A percentile compares a stretch with the other conserved stretches of the same genome.
These are phyloP conservation scores for Tubosaeta sp. DNA, from an alignment of 768 basidiomycete genomes.

Conservation along the genomic window DNA sequence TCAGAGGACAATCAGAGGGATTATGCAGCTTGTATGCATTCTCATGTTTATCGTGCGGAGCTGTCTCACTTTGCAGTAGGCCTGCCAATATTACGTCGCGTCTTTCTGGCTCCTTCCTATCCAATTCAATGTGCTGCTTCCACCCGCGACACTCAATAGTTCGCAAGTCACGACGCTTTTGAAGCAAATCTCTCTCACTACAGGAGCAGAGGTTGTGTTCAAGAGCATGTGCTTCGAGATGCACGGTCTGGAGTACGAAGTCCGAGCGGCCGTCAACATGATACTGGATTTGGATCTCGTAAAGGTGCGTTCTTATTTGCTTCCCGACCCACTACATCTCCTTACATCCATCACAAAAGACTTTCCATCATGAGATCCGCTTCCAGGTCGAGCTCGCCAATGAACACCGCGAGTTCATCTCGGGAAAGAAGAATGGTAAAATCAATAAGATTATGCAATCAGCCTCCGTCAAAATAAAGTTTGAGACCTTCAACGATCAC, in stretches of 20 bases:
- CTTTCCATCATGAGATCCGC: conserved; percentile 95
- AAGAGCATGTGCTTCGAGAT: conserved; percentile 98
- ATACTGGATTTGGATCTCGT: conserved; percentile 89
- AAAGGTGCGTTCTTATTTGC: conserved; percentile 50
- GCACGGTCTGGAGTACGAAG: conserved; percentile 90
- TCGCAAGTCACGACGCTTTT: conserved; percentile 80
- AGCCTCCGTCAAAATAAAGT: conserved; percentile 96
- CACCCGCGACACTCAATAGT: conserved; percentile 75
- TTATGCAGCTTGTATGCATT: conserved; percentile 86
- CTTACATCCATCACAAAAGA: conserved; percentile 36
- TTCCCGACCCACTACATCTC: not conserved
- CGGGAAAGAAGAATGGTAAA: conserved; percentile 99
- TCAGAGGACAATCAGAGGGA: conserved; percentile 85
- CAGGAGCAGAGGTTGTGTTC: conserved; percentile 93
- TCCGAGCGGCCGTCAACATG: conserved; percentile 78
- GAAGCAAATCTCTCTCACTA: conserved; percentile 79
- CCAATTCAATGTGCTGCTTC: conserved; percentile 88
- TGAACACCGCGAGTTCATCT: conserved; percentile 98
- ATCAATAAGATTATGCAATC: conserved; percentile 99
- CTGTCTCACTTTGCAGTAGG: conserved; percentile 41
- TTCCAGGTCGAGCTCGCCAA: conserved; percentile 98
- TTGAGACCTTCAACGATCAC: conserved; percentile 96
- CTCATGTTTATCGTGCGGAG: conserved; percentile 17
- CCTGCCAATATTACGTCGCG: conserved; percentile 94
- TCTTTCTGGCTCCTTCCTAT: conserved; percentile 95